phyloP scores from a whole-genome alignment of 2,329 filamentous ascomycete genomes.

The Podosphaera aphanis region DNA sequence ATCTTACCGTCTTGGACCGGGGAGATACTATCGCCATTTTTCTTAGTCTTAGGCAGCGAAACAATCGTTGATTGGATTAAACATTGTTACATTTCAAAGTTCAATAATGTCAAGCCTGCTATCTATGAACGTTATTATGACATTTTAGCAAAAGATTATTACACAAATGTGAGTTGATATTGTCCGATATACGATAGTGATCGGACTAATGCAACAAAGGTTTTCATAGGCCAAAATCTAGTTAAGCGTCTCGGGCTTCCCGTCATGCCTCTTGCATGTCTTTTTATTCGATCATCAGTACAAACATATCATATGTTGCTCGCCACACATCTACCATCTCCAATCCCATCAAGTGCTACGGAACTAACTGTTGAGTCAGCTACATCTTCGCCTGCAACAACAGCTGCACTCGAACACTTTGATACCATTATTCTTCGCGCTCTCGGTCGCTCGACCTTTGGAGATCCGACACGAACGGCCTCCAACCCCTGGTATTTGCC shows the following conservation, averaged over 20 bases:
- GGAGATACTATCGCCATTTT: conserved; percentile 75
- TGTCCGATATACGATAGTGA: conserved; percentile 4
- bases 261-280: conserved; percentile 73
- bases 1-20: conserved; percentile 69
- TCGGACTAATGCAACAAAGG: conserved; percentile 23
- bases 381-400: conserved; percentile 46
- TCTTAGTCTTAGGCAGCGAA: conserved; percentile 85
- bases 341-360: conserved; percentile 41
- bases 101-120: conserved; percentile 84
- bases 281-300: conserved; percentile 82
- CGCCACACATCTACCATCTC: conserved; percentile 59
- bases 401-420: conserved; percentile 55
- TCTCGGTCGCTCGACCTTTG: conserved; percentile 50
- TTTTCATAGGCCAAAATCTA: conserved; percentile 74
- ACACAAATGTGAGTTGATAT: conserved; percentile 47
- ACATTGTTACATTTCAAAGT: conserved; percentile 93
- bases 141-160: conserved; percentile 91
- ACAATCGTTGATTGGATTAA: conserved; percentile 95
- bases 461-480: conserved; percentile 15
- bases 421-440: conserved; percentile 57
- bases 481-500: conserved; percentile 16
- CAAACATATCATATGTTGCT: conserved; percentile 98
- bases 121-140: conserved; percentile 83
- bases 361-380: conserved; percentile 38
- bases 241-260: conserved; percentile 77